Percentiles rank a stretch among this genome's conserved stretches.
phyloP scores from a whole-genome alignment of 352 stramenopile species.

The Globisporangium megalacanthum region DNA sequence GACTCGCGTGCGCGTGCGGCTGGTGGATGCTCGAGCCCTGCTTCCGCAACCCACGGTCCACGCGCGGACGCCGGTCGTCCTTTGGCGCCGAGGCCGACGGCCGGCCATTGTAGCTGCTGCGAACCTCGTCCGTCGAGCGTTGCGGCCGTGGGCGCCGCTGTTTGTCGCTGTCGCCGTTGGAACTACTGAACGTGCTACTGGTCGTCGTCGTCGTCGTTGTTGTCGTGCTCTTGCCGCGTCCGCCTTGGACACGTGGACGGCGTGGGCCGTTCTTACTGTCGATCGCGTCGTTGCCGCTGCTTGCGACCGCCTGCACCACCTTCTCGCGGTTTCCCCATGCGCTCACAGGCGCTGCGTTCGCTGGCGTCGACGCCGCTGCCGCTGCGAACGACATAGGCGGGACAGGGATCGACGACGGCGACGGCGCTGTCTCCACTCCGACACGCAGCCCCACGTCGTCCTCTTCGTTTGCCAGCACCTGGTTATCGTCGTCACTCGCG shows the following conservation, averaged over 20 bases:
- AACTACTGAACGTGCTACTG: conserved; percentile 10
- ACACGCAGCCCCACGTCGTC: conserved; percentile 11
- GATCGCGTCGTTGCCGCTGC: conserved; percentile 9
- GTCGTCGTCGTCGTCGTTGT: conserved; percentile 19
- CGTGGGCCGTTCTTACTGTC: conserved; percentile 27
- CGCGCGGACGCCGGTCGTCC: conserved; percentile 31
- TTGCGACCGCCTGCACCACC: neutral
- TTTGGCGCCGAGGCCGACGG: conserved; percentile 15
- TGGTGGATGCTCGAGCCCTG: conserved; percentile 22
- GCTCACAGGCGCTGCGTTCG: conserved; percentile 14
- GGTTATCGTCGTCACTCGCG: conserved; percentile 9
- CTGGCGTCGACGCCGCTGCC: conserved; percentile 19
- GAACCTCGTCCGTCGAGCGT: conserved; percentile 23
- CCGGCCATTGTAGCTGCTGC: conserved; percentile 2
- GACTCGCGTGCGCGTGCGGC: conserved; percentile 15
- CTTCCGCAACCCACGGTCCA: conserved; percentile 35
- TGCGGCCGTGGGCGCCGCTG: conserved; percentile 26
- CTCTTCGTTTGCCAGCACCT: conserved; percentile 4
- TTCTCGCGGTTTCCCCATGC: conserved; percentile 10
- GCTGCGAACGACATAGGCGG: conserved; percentile 51
- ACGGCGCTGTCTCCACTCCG: conserved; percentile 8
- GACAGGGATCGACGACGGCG: conserved; percentile 19
- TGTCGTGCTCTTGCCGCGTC: conserved; percentile 21
- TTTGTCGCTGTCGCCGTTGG: conserved; percentile 20
- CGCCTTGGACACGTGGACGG: conserved; percentile 24